Evolutionary conservation across 2,329 filamentous ascomycete species (phyloP).

Genomic region (Ophiostoma pallidulum): DNA sequence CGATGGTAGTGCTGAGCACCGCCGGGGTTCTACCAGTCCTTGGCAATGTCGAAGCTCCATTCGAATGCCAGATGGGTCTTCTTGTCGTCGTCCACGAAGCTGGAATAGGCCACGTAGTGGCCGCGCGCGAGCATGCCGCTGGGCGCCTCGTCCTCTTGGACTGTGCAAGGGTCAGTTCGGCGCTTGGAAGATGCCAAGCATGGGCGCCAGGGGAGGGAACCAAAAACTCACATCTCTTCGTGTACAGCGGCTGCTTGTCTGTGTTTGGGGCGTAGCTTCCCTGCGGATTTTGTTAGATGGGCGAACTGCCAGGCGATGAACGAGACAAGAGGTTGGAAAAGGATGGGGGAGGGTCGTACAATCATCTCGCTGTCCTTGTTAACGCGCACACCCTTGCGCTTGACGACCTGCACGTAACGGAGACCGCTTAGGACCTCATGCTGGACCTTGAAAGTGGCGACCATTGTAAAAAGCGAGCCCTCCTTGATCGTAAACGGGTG

Average conservation of each 20-base stretch:
- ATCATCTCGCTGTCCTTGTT: conserved; percentile 98
- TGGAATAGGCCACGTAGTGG: conserved; percentile 80
- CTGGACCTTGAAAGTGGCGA: conserved; percentile 88
- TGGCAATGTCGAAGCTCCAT: conserved; percentile 93
- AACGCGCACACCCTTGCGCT: conserved; percentile 75
- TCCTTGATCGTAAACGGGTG: conserved; percentile 98
- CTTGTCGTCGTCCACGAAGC: conserved; percentile 93
- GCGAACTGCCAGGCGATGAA: background rate
- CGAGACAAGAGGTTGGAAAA: background rate
- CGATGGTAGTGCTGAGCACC: too few species aligned
- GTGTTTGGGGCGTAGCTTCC: conserved; percentile 92
- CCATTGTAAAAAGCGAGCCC: conserved; percentile 88
- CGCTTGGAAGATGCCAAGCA: background rate
- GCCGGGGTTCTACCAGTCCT: conserved; percentile 64
- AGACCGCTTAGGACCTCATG: conserved; percentile 91
- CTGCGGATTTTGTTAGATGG: conserved; percentile 49
- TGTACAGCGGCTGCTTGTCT: conserved; percentile 72
- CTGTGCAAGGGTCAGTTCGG: conserved; percentile 35
- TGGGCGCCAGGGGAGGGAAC: background rate
- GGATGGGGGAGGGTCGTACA: conserved; percentile 50
- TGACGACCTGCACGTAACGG: conserved; percentile 92
- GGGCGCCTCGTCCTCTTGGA: conserved; percentile 85
- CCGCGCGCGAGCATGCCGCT: conserved; percentile 83
- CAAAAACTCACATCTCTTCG: conserved; percentile 72
- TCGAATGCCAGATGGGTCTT: conserved; percentile 84